Base-by-base conservation (phyloP, 345 rosid genomes). In the Syzygium grande region DNA sequence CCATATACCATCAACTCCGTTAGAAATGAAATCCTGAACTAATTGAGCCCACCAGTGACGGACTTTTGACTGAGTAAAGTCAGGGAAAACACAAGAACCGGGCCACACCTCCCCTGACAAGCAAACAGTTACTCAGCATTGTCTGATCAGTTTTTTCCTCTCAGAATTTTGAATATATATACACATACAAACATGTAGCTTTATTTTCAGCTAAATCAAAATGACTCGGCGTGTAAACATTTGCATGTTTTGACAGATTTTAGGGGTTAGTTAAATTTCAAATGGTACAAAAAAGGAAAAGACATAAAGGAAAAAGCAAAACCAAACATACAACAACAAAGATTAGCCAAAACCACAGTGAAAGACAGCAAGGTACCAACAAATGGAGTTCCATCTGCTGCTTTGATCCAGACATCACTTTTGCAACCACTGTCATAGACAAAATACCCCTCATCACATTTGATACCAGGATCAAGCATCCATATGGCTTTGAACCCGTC, bases 401-500 rank as follows among this genome's bases (percentile, higher is more conserved):
- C 92, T 84, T 89, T 90, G 89, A 96, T 88, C 98, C 99, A 97
- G 52, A 90, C 93, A 87, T 94, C 94, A 91, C 84, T 90, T 89
- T 91, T 86, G 84, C 92, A 89, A 83, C 98, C 99, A 86, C 95
- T 95, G 87, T 95, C 96, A 87, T 94, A 94, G 84, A 93, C 89
- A 91, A 88, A 87, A 88, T 94, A 96, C 49, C 96, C 97, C 63
- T 95, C 93, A 90, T 97, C 99, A 21, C 84, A 88, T 88, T 97
- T 97, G 88, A 97, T 95, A 61, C 99, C 98, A 41, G 98, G 99
- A 90, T 97, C 98, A 78, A 96, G 97, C 98, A 97, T 97, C 99
- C 98, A 96, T 78, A 97, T 93, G 52, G 97, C 98, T 92, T 96
- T 97, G 91, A 96, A 94, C 85, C 98, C 98, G 54, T 52, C 89